Evolutionary conservation across 768 basidiomycete species (phyloP), one percentile per base, ranked within the genome.

Genomic region (Tephrocybe sp.): DNA sequence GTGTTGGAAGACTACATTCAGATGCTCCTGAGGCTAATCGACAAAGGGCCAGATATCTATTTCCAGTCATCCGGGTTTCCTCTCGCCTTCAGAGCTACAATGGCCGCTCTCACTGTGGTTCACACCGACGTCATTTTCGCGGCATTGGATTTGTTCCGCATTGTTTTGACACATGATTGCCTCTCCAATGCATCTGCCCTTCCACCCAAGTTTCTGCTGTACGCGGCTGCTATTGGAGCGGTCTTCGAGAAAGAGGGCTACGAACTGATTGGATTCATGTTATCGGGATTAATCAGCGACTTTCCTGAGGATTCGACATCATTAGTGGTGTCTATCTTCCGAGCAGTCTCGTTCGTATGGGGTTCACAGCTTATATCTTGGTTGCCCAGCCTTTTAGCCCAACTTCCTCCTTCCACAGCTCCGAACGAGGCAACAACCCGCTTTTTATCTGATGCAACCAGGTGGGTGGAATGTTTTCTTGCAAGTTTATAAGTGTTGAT

Each of bases 1-100:
- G 97, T 98, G 22, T 72, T 99, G 61, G 96, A 98, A 66, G 97
- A 99, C 64, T 98, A 95, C 58, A 64, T 93, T 45, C 93, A 92
- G 55, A 77, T 93, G 69, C 69, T 92, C 12, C 67, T 85, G 48
- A 83, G 84, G 56, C 72, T 94, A 61, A 67, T 85, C 43, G 79
- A 84, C 38, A 69, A 77, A 56, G 74, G 79, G 0, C 92, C 96
- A 5, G 83, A 88, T 45, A 71, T 90, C 38, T 80, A 94, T 57
- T 88, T 96, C 71, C 75, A 83, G 53, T 90, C 91, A 2, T 72
- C 86, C 5, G 76, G 82, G 11, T 90, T 98, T 68, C 83, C 89
- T 5, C 65, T 84, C 43, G 86, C 87, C 9, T 89, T 97, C 70
- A 80, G 82, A 32, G 83, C 84, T 39, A 72, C 83, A 26, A 80